Conservation (phyloP, 1,139 yeast genomes). For the Eremothecium gossypii region DNA sequence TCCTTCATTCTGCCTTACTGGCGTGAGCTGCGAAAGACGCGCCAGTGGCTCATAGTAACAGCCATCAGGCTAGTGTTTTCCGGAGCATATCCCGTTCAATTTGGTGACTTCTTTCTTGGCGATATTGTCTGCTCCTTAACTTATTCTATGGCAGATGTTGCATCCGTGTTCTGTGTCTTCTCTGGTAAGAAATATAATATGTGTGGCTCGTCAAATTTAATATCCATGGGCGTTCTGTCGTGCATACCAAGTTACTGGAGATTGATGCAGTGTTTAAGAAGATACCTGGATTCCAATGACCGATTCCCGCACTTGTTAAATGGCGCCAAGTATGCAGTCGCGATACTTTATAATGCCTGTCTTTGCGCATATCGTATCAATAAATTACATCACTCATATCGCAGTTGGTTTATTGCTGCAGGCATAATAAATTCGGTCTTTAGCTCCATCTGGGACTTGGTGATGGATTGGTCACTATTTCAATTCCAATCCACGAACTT, state of each 20-base stretch:
- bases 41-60: slow-evolving; percentile 65
- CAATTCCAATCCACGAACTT: slow-evolving; percentile 53
- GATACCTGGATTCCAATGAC: slow-evolving; percentile 88
- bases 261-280: slow-evolving; percentile 78
- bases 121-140: slow-evolving; percentile 84
- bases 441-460: slow-evolving; percentile 75
- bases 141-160: slow-evolving; percentile 75
- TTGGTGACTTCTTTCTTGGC: slow-evolving; percentile 86
- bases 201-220: slow-evolving; percentile 76
- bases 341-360: slow-evolving; percentile 61
- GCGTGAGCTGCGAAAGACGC: slow-evolving; percentile 25
- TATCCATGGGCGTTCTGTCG: slow-evolving; percentile 71
- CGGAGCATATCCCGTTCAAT: slow-evolving; percentile 90
- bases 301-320: slow-evolving; percentile 97
- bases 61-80: slow-evolving; percentile 65
- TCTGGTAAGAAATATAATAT: slow-evolving; percentile 35
- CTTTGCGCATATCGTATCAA: slow-evolving; percentile 61
- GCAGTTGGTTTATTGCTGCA: slow-evolving; percentile 58
- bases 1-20: slow-evolving; percentile 23
- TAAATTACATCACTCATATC: slow-evolving; percentile 34
- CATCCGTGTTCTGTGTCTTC: slow-evolving; percentile 79
- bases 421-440: slow-evolving; percentile 66
- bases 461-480: slow-evolving; percentile 91
- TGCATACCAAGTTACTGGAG: slow-evolving; percentile 88
- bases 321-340: slow-evolving; percentile 61